These are phyloP conservation scores for Cladosporium sp. DNA, from an alignment of 2,329 filamentous ascomycete genomes.

Conservation along the genomic window DNA sequence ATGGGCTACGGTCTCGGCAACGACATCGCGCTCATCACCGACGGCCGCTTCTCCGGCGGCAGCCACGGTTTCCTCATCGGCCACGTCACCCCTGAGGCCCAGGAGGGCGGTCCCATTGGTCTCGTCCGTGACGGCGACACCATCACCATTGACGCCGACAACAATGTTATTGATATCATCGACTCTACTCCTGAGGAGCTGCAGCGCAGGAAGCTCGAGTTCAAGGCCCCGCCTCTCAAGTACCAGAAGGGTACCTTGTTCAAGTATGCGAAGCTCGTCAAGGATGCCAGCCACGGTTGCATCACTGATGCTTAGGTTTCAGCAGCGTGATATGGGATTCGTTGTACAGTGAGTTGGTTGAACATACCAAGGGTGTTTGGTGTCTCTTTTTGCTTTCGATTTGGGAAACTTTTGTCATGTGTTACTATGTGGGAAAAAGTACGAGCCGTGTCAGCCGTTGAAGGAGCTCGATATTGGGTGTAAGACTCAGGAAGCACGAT, in stretches of 20 bases:
- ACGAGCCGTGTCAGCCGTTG: background rate
- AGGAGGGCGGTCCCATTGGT: constrained; percentile 81
- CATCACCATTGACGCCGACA: constrained; percentile 80
- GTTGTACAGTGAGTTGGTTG: background rate
- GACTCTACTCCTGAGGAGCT: constrained; percentile 66
- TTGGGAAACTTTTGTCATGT: background rate
- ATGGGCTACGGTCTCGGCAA: constrained; percentile 73
- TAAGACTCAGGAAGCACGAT: background rate
- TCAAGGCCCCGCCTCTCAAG: constrained; percentile 56
- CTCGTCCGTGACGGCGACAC: constrained; percentile 78
- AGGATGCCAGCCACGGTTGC: constrained; percentile 60
- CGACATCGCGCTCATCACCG: constrained; percentile 72
- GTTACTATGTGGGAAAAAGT: constrained; percentile 6
- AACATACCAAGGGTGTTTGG: constrained; percentile 1
- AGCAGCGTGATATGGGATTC: background rate
- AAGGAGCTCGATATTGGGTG: background rate
- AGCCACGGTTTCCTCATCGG: constrained; percentile 86
- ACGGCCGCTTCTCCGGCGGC: constrained; percentile 76
- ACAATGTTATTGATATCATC: constrained; percentile 62
- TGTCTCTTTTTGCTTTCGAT: background rate
- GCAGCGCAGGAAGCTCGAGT: constrained; percentile 51
- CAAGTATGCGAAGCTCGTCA: constrained; percentile 59
- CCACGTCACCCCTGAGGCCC: constrained; percentile 84
- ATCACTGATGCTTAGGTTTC: constrained; percentile 51
- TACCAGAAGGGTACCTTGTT: constrained; percentile 60